These are phyloP conservation scores for Talaromyces proteolyticus DNA, from an alignment of 495 filamentous ascomycete species.

Conservation along the genomic window DNA sequence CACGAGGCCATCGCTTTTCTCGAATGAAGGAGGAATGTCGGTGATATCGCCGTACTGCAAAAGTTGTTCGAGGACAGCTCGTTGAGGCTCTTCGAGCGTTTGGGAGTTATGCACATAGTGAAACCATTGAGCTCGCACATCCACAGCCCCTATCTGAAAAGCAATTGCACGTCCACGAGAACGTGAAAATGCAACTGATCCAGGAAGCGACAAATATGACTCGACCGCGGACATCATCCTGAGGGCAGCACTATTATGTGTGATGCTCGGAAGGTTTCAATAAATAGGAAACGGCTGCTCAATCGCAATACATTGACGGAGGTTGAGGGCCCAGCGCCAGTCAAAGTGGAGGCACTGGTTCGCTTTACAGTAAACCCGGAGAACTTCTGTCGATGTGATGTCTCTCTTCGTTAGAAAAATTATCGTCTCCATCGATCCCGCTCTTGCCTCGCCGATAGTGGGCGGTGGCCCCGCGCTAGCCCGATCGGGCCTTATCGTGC, in stretches of 20 bases:
- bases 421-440: slow-evolving; percentile 2
- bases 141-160: slow-evolving; percentile 44
- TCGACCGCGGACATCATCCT: slow-evolving; percentile 29
- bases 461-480: slow-evolving; percentile 22
- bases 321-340: background rate
- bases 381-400: background rate
- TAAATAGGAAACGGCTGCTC: too few relatives aligned
- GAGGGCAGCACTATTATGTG: too few relatives aligned
- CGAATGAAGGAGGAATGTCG: slow-evolving; percentile 37
- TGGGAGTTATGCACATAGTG: slow-evolving; percentile 53
- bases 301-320: background rate
- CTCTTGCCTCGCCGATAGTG: background rate
- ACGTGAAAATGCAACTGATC: slow-evolving; percentile 46
- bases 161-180: slow-evolving; percentile 47
- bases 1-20: slow-evolving; percentile 31
- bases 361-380: slow-evolving; percentile 9
- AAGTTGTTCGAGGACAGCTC: slow-evolving; percentile 50
- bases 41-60: slow-evolving; percentile 56
- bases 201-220: slow-evolving; percentile 43
- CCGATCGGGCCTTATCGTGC: slow-evolving; percentile 22
- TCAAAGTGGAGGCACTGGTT: slow-evolving; percentile 9
- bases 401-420: background rate
- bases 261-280: too few relatives aligned
- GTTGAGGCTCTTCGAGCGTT: slow-evolving; percentile 32
- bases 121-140: slow-evolving; percentile 57